Percentiles rank a stretch among this genome's conserved stretches.
These are phyloP conservation scores for Nadsonia starkeyi-henricii DNA, from an alignment of 1,139 yeast species.

Conservation along the genomic window DNA sequence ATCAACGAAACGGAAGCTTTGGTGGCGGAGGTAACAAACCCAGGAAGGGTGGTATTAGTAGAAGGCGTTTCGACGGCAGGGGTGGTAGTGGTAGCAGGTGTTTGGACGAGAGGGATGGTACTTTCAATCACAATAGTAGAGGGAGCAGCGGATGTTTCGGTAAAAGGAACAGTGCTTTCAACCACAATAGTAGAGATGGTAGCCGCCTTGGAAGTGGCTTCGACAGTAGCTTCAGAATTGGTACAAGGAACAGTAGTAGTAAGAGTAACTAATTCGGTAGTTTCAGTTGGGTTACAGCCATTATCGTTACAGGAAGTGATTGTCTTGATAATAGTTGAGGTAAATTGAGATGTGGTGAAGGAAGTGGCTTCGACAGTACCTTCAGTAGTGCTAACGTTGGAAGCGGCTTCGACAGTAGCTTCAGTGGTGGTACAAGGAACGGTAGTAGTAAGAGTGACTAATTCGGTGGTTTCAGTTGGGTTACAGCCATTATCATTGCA, in stretches of 20 bases:
- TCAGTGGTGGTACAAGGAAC: background rate
- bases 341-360: no score
- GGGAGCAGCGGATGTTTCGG: conserved; percentile 22
- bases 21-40: no score
- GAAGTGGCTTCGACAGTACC: conserved; percentile 25
- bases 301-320: conserved; percentile 27
- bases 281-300: background rate
- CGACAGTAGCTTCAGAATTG: conserved; percentile 2
- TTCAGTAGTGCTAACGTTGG: no score
- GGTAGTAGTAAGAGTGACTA: background rate
- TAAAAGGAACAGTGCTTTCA: conserved; percentile 28
- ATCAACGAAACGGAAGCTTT: conserved; percentile 37
- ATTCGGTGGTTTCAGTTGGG: background rate
- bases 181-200: conserved; percentile 34
- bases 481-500: background rate
- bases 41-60: conserved; percentile 25
- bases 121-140: conserved; percentile 1
- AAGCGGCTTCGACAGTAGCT: conserved; percentile 3
- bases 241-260: background rate
- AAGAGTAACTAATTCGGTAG: background rate
- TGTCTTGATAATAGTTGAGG: conserved; percentile 30
- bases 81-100: conserved; percentile 25
- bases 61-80: conserved; percentile 28
- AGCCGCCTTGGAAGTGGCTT: conserved; percentile 20
- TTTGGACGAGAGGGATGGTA: conserved; percentile 9